Conservation (phyloP, 2,329 filamentous ascomycete species). For the Didymella glomerata region DNA sequence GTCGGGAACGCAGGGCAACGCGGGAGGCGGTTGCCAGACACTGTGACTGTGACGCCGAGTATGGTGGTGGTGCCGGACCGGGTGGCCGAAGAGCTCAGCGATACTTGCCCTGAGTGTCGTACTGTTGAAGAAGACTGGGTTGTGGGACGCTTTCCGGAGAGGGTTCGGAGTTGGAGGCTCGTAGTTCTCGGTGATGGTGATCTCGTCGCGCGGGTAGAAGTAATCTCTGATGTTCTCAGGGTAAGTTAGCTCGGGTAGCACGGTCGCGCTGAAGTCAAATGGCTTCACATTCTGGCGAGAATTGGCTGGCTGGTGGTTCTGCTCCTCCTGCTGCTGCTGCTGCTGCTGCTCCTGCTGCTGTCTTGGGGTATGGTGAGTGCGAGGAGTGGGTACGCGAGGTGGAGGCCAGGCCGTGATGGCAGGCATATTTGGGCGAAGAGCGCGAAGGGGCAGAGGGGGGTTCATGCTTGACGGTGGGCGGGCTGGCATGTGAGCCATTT, state of each 20-base stretch:
- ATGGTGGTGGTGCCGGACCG: slow-evolving; percentile 87
- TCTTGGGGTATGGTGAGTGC: background rate
- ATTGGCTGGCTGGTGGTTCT: background rate
- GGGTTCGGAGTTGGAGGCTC: slow-evolving; percentile 54
- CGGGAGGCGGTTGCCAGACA: slow-evolving; percentile 60
- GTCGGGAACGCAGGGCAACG: slow-evolving; percentile 17
- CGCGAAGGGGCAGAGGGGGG: background rate
- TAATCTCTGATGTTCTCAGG: slow-evolving; percentile 10
- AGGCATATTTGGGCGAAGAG: background rate
- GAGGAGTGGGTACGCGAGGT: background rate
- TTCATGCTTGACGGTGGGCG: background rate
- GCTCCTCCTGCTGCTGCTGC: background rate
- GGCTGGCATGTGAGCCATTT: background rate
- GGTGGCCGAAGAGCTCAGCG: slow-evolving; percentile 16
- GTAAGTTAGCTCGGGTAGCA: slow-evolving; percentile 44
- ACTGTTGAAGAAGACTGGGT: slow-evolving; percentile 71
- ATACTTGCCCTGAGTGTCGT: slow-evolving; percentile 17
- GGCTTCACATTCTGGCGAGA: background rate
- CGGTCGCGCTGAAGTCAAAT: slow-evolving; percentile 56
- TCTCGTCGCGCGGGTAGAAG: slow-evolving; percentile 7
- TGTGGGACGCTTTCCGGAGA: slow-evolving; percentile 22
- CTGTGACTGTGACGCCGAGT: background rate
- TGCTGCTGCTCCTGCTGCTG: background rate
- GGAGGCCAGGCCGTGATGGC: background rate
- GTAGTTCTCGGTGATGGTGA: background rate